Evolutionary conservation across 768 basidiomycete species (phyloP).

Genomic region (Glaciozyma antarctica): DNA sequence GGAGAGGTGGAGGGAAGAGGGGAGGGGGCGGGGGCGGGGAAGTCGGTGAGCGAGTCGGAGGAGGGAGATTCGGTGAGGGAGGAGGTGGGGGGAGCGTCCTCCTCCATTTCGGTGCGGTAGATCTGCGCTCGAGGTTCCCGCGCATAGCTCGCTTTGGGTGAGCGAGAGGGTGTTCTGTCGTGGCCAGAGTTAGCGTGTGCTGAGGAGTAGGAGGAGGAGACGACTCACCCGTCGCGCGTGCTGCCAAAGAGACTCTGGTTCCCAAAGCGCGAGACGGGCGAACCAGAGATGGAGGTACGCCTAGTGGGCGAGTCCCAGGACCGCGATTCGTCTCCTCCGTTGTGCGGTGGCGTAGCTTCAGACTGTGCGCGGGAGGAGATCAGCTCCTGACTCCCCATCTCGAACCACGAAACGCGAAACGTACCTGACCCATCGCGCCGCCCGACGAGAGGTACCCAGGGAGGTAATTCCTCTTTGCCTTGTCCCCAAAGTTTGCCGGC

Average conservation of each 20-base stretch:
- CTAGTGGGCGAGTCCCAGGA: constrained; percentile 24
- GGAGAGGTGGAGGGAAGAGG: background rate
- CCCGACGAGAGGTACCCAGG: constrained; percentile 24
- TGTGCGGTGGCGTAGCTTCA: constrained; percentile 23
- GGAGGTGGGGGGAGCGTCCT: constrained; percentile 32
- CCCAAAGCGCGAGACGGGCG: constrained; percentile 22
- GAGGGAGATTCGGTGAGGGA: constrained; percentile 2
- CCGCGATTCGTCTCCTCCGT: constrained; percentile 6
- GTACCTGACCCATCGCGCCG: constrained; percentile 6
- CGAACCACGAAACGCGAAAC: background rate
- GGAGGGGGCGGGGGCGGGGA: constrained; percentile 46
- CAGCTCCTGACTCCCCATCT: background rate
- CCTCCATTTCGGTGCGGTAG: constrained; percentile 44
- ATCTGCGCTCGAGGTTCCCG: constrained; percentile 47
- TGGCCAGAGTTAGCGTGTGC: accelerated
- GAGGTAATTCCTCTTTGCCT: constrained; percentile 18
- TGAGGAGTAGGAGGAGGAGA: background rate
- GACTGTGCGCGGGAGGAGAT: background rate
- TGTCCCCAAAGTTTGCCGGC: constrained; percentile 10
- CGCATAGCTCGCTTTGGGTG: constrained; percentile 18
- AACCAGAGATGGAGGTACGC: constrained; percentile 13
- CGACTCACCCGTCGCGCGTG: constrained; percentile 4
- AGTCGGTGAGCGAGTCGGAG: constrained; percentile 67
- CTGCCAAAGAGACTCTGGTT: constrained; percentile 18
- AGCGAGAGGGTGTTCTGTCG: constrained; percentile 22